Percentiles rank a stretch among this genome's conserved stretches.
Evolutionary conservation across 164 flowering plant genomes (phyloP).

Genomic region (Cinnamomum micranthum): DNA sequence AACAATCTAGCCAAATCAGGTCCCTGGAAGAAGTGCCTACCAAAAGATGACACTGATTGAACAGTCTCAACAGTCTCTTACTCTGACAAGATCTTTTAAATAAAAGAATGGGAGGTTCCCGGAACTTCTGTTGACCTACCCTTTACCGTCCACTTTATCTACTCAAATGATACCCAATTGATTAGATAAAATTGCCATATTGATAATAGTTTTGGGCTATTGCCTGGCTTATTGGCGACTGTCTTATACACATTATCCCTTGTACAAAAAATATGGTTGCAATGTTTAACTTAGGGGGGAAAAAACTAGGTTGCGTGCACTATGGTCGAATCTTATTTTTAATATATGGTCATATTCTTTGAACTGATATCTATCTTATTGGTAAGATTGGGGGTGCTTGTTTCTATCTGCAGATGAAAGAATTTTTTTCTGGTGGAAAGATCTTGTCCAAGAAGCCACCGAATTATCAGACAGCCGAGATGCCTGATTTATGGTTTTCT

Average conservation of each 20-base stretch:
- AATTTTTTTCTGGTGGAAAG: conserved; percentile 64
- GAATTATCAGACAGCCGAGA: conserved; percentile 73
- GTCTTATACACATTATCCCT: background rate
- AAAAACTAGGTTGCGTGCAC: background rate
- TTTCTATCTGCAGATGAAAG: conserved; percentile 71
- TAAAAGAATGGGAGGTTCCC: too few relatives aligned
- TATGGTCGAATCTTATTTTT: background rate
- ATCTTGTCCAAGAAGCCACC: conserved; percentile 62
- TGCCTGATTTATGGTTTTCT: conserved; percentile 80
- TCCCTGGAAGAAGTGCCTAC: too few relatives aligned
- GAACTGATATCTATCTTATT: background rate
- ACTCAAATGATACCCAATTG: too few relatives aligned
- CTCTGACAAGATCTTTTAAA: too few relatives aligned
- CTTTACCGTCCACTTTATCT: too few relatives aligned
- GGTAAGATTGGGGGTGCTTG: background rate
- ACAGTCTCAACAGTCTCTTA: too few relatives aligned
- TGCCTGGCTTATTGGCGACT: background rate
- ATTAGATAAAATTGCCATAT: too few relatives aligned
- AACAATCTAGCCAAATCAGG: too few relatives aligned
- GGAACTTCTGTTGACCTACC: too few relatives aligned
- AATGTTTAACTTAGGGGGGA: background rate
- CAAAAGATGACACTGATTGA: too few relatives aligned
- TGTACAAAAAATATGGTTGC: background rate
- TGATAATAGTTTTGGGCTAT: too few relatives aligned
- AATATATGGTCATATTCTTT: background rate